phyloP scores from a whole-genome alignment of 331 rosid genomes.

The Cucumis variabilis region DNA sequence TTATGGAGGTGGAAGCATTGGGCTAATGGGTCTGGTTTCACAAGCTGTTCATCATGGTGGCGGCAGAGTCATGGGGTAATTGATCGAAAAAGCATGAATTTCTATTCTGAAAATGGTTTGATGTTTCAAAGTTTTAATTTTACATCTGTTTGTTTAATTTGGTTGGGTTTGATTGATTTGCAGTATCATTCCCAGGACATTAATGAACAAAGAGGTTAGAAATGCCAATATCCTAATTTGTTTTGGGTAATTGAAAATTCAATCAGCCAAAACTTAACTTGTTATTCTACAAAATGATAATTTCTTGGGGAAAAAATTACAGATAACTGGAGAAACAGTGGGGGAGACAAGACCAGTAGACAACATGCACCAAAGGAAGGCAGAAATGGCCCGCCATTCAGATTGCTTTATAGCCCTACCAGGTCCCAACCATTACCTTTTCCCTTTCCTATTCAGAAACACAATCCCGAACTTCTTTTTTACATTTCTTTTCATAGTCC shows the following conservation, averaged over 20 bases:
- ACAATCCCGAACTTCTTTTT: background rate
- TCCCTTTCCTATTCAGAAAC: constrained; percentile 16
- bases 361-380: constrained; percentile 68
- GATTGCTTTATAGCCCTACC: constrained; percentile 66
- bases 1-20: constrained; percentile 67
- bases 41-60: constrained; percentile 66
- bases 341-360: constrained; percentile 57
- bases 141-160: background rate
- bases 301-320: constrained; percentile 11
- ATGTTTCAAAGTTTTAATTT: constrained; percentile 11
- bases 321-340: constrained; percentile 68
- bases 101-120: background rate
- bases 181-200: constrained; percentile 63
- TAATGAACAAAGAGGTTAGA: constrained; percentile 54
- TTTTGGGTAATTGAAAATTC: background rate
- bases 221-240: background rate
- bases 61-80: constrained; percentile 59
- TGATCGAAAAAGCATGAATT: constrained; percentile 2
- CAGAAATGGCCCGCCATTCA: constrained; percentile 71
- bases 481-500: background rate
- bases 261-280: background rate
- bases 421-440: constrained; percentile 48
- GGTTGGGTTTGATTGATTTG: background rate
- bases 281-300: background rate
- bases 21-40: constrained; percentile 65